Evolutionary conservation across 2,329 filamentous ascomycete genomes (phyloP), one percentile per base, ranked within the genome.

Genomic region (Allantophomopsis lycopodina): DNA sequence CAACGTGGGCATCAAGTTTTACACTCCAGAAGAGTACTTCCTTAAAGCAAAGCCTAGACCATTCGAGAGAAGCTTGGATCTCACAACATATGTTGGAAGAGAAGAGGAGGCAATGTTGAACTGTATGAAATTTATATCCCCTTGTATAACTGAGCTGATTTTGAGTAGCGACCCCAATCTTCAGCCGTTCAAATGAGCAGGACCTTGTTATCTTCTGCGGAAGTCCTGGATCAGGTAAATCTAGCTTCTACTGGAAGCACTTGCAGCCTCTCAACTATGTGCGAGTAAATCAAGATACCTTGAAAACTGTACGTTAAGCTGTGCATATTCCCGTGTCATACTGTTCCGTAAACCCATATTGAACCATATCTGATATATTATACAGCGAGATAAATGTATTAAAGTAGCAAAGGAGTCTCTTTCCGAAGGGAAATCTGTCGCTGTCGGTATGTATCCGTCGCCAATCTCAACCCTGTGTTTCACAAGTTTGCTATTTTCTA

Each of bases 21-120:
- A 77, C 42, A 94, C 89, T 0, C 91, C 91, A 0, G 91, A 98
- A 54, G 88, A 95, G 57, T 94, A 80, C 61, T 96, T 96, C 55
- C 70, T 89, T 1, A 69, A 70, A 2, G 73, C 85, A 49, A 53
- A 70, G 17, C 66, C 81, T 1, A 70, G 77, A 46, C 69, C 75
- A 1, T 91, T 84, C 53, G 59, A 60, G 8, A 69, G 83, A 40
- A 64, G 73, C 1, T 93, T 96, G 49, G 79, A 95, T 46, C 73
- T 88, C 14, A 60, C 61, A 48, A 44, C 38, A 47, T 54, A 38
- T 37, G 46, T 49, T 34, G 32, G 16, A 7, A 34, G n/a, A 34
- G 32, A 7, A 34, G 32, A 34, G 10, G 14, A 34, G 16, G 12
- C 14, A 15, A 17, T 7, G 32, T 34, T 16, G 14, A 20, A 33